phyloP scores from a whole-genome alignment of 345 rosid species.

The Brassica nigra region DNA sequence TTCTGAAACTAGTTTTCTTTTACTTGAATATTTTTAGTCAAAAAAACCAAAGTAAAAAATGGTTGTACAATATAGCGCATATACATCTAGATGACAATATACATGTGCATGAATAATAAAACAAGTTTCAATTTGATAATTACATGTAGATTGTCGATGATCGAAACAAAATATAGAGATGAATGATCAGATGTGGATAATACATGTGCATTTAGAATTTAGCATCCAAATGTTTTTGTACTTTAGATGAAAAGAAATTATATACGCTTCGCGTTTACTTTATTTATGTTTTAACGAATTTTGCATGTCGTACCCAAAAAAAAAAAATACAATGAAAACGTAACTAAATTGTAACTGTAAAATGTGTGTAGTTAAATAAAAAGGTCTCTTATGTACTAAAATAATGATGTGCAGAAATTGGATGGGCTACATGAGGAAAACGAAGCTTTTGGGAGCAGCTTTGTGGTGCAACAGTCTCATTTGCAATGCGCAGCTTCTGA shows the following conservation, averaged over 20 bases:
- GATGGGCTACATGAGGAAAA: constrained; percentile 64
- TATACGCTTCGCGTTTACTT: not conserved
- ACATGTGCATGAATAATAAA: not conserved
- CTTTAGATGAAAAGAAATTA: not conserved
- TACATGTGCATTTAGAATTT: not conserved
- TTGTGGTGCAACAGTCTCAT: constrained; percentile 39
- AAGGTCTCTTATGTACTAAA: not conserved
- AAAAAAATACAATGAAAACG: not conserved
- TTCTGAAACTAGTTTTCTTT: not conserved
- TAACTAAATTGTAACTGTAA: not conserved
- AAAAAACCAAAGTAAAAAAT: not conserved
- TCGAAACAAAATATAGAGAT: not conserved
- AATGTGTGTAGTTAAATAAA: not conserved
- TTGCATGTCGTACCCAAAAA: not conserved
- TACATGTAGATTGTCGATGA: not conserved
- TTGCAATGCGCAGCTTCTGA: constrained; percentile 41
- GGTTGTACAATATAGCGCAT: not conserved
- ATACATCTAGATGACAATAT: not conserved
- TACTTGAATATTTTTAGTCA: not conserved
- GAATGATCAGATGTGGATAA: not conserved
- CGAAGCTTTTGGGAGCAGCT: constrained; percentile 45
- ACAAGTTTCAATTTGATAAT: not conserved
- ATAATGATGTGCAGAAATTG: constrained; percentile 32
- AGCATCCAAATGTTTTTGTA: not conserved
- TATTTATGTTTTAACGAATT: not conserved